phyloP scores from a whole-genome alignment of 306 rosid species.

The Sophora flavescens region DNA sequence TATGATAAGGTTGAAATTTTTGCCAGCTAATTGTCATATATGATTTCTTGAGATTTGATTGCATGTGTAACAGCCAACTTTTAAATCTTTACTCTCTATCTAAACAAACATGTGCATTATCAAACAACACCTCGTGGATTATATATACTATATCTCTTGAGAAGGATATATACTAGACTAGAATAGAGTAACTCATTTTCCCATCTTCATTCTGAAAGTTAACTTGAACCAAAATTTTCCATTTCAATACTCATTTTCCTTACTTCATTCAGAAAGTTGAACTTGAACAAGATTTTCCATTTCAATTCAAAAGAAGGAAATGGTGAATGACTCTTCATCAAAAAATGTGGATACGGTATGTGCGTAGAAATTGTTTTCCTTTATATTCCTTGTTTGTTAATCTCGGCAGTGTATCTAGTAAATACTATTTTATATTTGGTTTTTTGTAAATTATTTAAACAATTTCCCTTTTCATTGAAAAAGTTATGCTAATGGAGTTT shows the following conservation, averaged over 20 bases:
- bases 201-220: too few relatives aligned
- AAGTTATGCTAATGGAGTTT: not conserved
- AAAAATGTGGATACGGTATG: constrained; percentile 14
- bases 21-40: not conserved
- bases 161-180: not conserved
- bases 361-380: not conserved
- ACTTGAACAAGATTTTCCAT: not conserved
- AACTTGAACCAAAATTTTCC: too few relatives aligned
- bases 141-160: not conserved
- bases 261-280: not conserved
- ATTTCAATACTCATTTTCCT: too few relatives aligned
- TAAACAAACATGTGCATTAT: not conserved
- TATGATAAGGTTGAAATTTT: not conserved
- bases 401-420: not conserved
- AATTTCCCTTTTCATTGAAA: not conserved
- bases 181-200: too few relatives aligned
- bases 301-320: constrained; percentile 16
- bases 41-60: too few relatives aligned
- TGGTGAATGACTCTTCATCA: constrained; percentile 16
- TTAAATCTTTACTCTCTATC: constrained; percentile 6
- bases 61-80: not conserved
- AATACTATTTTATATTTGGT: not conserved
- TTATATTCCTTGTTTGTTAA: not conserved
- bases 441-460: not conserved
- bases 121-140: not conserved